Evolutionary conservation across 1,284 basidiomycete species (phyloP).

Genomic region (Tylopilus microsporus): DNA sequence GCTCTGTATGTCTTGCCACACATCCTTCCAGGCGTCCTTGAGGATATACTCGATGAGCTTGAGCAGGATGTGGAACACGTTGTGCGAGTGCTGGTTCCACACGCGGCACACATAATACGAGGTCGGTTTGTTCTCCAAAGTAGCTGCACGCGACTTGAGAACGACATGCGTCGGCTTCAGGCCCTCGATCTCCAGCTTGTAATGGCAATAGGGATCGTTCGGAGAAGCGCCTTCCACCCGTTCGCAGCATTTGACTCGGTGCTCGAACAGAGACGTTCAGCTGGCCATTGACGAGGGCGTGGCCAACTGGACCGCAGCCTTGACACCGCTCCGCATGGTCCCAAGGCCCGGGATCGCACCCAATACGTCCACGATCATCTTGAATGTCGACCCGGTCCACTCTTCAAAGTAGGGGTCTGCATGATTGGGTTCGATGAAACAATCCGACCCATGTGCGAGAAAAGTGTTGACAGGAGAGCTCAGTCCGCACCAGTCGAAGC

Average conservation of each 20-base stretch:
- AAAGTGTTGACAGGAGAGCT: slow-evolving; percentile 18
- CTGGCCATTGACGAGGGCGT: slow-evolving; percentile 6
- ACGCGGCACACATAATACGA: slow-evolving; percentile 21
- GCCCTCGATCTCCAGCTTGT: too few relatives aligned
- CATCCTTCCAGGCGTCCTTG: too few relatives aligned
- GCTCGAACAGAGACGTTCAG: too few relatives aligned
- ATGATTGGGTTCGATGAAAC: slow-evolving; percentile 11
- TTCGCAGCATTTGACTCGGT: slow-evolving; percentile 3
- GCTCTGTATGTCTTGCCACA: neutral
- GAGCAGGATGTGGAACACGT: slow-evolving; percentile 19
- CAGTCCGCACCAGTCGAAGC: slow-evolving; percentile 10
- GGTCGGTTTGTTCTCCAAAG: slow-evolving; percentile 6
- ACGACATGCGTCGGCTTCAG: slow-evolving; percentile 12
- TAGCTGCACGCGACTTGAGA: neutral
- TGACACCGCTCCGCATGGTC: too few relatives aligned
- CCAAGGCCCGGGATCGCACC: slow-evolving; percentile 10
- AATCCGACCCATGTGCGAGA: neutral
- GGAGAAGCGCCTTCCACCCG: neutral
- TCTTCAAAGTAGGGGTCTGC: neutral
- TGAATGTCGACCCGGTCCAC: slow-evolving; percentile 3
- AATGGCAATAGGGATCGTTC: too few relatives aligned
- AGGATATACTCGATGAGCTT: slow-evolving; percentile 11
- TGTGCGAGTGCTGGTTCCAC: slow-evolving; percentile 15
- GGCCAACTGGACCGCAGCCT: slow-evolving; percentile 4
- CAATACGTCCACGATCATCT: neutral